A percentile compares a stretch with the other conserved stretches of the same genome.
phyloP scores from a whole-genome alignment of 1,284 basidiomycete genomes.

The Cutaneotrichosporon cutaneum region DNA sequence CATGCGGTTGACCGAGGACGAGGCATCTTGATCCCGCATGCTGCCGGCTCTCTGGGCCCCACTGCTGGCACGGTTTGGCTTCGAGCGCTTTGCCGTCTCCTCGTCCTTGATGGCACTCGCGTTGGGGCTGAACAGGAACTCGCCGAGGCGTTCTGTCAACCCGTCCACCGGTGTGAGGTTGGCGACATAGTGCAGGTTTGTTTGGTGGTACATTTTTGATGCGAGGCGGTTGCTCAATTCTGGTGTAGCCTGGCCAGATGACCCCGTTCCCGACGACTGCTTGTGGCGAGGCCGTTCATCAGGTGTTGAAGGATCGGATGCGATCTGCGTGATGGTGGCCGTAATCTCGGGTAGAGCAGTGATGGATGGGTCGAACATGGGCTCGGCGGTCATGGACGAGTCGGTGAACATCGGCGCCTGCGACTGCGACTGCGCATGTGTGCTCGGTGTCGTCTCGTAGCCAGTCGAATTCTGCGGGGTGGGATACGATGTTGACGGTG shows the following conservation, averaged over 20 bases:
- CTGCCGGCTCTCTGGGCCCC: neutral
- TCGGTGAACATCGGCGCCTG: neutral
- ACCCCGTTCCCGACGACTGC: neutral
- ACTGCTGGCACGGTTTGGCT: conserved; percentile 6
- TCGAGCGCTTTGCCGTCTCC: conserved; percentile 19
- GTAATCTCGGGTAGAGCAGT: neutral
- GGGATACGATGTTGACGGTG: neutral
- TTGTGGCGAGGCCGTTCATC: conserved; percentile 22
- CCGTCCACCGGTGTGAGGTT: conserved; percentile 36
- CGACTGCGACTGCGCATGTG: neutral
- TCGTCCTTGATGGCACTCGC: conserved; percentile 23
- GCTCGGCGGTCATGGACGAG: neutral
- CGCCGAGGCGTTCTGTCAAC: conserved; percentile 42
- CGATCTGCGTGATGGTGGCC: conserved; percentile 3
- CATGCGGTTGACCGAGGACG: conserved; percentile 15
- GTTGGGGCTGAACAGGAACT: conserved; percentile 44
- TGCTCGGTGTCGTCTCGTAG: conserved; percentile 1
- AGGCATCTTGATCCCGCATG: neutral
- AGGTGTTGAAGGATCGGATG: conserved; percentile 12
- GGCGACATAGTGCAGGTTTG: conserved; percentile 33
- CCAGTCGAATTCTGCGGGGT: conserved; percentile 5
- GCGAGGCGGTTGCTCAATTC: conserved; percentile 13
- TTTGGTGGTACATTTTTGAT: conserved; percentile 28
- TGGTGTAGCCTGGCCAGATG: conserved; percentile 19
- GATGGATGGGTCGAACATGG: conserved; percentile 1